These are phyloP conservation scores for Zymoseptoria crescenta DNA, from an alignment of 2,329 filamentous ascomycete genomes.

Conservation along the genomic window DNA sequence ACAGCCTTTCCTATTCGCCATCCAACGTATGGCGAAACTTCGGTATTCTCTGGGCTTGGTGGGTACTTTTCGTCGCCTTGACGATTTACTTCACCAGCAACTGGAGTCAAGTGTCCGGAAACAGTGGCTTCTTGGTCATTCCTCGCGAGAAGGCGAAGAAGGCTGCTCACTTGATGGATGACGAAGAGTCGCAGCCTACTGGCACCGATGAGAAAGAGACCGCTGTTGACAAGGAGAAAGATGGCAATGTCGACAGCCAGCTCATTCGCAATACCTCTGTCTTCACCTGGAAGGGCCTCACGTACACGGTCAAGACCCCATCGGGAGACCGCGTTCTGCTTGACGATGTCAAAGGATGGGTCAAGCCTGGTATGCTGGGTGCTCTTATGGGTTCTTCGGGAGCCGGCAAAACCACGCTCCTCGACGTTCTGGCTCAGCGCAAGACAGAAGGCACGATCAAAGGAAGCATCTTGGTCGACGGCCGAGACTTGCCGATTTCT, in stretches of 20 bases:
- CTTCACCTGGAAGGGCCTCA: conserved; percentile 80
- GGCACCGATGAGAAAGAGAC: conserved; percentile 5
- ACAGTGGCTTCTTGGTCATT: conserved; percentile 43
- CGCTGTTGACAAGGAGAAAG: background rate
- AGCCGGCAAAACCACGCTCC: conserved; percentile 35
- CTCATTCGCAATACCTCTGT: conserved; percentile 57
- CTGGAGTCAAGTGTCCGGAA: conserved; percentile 44
- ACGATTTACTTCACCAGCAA: conserved; percentile 51
- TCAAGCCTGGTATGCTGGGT: conserved; percentile 68
- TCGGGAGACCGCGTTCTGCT: conserved; percentile 42
- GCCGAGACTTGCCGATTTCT: conserved; percentile 31
- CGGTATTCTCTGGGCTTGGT: conserved; percentile 60
- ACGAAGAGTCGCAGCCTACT: conserved; percentile 12
- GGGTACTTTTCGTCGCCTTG: conserved; percentile 50
- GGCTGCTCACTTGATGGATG: conserved; percentile 13
- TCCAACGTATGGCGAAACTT: conserved; percentile 49
- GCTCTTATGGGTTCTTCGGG: conserved; percentile 76
- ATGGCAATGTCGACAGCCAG: conserved; percentile 11
- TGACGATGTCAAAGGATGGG: conserved; percentile 60
- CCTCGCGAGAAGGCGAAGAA: conserved; percentile 51
- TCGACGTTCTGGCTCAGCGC: conserved; percentile 36
- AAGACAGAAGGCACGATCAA: conserved; percentile 39
- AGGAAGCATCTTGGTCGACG: conserved; percentile 41
- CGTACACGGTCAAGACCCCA: conserved; percentile 59
- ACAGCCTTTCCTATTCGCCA: conserved; percentile 41